Evolutionary conservation across 768 basidiomycete species (phyloP).

Genomic region (Hygrocybe punicea): DNA sequence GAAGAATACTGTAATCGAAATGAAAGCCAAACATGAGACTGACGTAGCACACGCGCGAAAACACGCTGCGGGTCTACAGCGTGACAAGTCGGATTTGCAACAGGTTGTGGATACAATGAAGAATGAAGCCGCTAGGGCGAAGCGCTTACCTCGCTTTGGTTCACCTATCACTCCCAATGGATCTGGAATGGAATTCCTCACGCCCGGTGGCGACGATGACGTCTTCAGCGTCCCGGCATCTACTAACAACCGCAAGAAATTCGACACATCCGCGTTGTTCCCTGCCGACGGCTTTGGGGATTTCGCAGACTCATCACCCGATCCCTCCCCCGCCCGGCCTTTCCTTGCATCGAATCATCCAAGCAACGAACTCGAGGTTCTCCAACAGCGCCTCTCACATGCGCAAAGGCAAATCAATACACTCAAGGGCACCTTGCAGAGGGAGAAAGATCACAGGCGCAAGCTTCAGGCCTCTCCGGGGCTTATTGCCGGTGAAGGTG

Average conservation of each 20-base stretch:
- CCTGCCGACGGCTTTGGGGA: slow-evolving; percentile 45
- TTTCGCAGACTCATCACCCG: slow-evolving; percentile 52
- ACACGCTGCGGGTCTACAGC: slow-evolving; percentile 77
- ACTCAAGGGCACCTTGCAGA: slow-evolving; percentile 70
- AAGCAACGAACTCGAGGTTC: slow-evolving; percentile 73
- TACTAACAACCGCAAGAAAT: slow-evolving; percentile 56
- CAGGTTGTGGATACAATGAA: slow-evolving; percentile 73
- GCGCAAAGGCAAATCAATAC: slow-evolving; percentile 84
- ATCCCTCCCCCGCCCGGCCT: slow-evolving; percentile 52
- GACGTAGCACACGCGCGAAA: slow-evolving; percentile 90
- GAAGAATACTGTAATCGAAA: slow-evolving; percentile 57
- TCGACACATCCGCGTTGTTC: slow-evolving; percentile 43
- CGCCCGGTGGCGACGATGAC: slow-evolving; percentile 61
- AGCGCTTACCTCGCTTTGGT: slow-evolving; percentile 61
- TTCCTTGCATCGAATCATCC: slow-evolving; percentile 74
- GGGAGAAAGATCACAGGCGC: slow-evolving; percentile 75
- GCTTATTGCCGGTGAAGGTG: slow-evolving; percentile 39
- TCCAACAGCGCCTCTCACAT: slow-evolving; percentile 79
- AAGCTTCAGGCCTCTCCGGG: slow-evolving; percentile 47
- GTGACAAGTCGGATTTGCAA: slow-evolving; percentile 92
- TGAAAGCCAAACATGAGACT: slow-evolving; percentile 90
- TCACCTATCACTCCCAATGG: slow-evolving; percentile 72
- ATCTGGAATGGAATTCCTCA: slow-evolving; percentile 46
- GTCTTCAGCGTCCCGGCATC: slow-evolving; percentile 63
- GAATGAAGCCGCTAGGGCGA: slow-evolving; percentile 62